These are phyloP conservation scores for Arachnopeziza araneosa DNA, from an alignment of 2,329 filamentous ascomycete genomes.

Conservation along the genomic window DNA sequence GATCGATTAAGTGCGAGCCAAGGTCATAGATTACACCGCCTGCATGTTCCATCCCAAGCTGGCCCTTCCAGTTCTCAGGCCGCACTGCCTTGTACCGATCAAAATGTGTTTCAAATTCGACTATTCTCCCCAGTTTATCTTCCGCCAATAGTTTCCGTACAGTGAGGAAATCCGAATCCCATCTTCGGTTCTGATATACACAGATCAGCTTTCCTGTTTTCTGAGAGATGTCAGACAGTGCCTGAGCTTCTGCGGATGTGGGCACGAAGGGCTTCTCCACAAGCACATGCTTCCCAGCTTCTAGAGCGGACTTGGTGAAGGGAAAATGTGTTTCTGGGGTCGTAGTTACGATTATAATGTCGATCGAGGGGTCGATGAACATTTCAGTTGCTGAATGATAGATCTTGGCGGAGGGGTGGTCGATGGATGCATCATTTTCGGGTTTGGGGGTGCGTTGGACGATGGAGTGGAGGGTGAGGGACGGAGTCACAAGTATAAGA, in stretches of 20 bases:
- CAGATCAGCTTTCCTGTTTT: slow-evolving; percentile 36
- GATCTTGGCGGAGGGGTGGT: slow-evolving; percentile 60
- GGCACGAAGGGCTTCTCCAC: slow-evolving; percentile 82
- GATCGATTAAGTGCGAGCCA: slow-evolving; percentile 71
- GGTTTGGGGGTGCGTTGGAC: slow-evolving; percentile 66
- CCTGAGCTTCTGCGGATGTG: slow-evolving; percentile 59
- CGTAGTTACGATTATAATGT: slow-evolving; percentile 67
- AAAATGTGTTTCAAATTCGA: slow-evolving; percentile 77
- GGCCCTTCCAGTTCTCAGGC: slow-evolving; percentile 62
- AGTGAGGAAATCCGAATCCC: slow-evolving; percentile 72
- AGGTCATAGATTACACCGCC: slow-evolving; percentile 68
- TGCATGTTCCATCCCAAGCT: slow-evolving; percentile 52
- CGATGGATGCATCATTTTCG: slow-evolving; percentile 60
- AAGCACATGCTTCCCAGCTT: slow-evolving; percentile 70
- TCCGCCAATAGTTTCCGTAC: slow-evolving; percentile 56
- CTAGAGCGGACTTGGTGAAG: slow-evolving; percentile 58
- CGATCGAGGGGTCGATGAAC: slow-evolving; percentile 58
- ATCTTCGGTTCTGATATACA: slow-evolving; percentile 52
- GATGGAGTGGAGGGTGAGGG: slow-evolving; percentile 65
- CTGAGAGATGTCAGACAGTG: slow-evolving; percentile 43
- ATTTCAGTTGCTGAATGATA: slow-evolving; percentile 58
- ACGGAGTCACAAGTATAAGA: slow-evolving; percentile 59
- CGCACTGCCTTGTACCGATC: slow-evolving; percentile 63
- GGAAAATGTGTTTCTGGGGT: slow-evolving; percentile 66
- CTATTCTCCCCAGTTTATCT: slow-evolving; percentile 60